Base-by-base conservation (phyloP, 495 filamentous ascomycete species). In the Neurospora terricola region DNA sequence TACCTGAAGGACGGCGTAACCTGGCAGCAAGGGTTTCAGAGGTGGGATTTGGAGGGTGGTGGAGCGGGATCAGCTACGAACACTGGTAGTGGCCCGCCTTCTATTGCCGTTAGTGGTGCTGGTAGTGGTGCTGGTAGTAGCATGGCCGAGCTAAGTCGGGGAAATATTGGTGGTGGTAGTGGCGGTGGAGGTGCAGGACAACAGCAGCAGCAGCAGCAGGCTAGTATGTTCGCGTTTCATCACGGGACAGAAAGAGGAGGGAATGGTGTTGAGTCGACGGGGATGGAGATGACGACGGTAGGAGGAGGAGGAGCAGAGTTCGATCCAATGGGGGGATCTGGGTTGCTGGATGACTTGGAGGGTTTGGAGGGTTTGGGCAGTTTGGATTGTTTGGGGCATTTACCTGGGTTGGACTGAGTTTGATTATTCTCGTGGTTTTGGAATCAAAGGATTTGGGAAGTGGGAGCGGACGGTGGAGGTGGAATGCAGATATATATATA, bases 1-100 rank as follows among this genome's bases (percentile, higher is more conserved):
- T 86, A 84, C 73, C 75, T 86, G 6, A 86, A 84, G 68, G 84
- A 86, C 45, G 81, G 83, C 30, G 84, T 84, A 6, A 83, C 79
- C 59, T 86, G 84, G 84, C 84, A 85, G 40, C 80, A 84, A n/a
- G 77, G 82, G 18, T 86, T 86, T 70, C 79, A 83, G 66, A 74
- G 80, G 4, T 86, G 84, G 84, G 80, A 76, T 6, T 73, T 81
- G 54, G 54, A 66, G 27, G 54, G 54, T 9, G 54, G 54, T 62
- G 54, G 54, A 62, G 54, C 71, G 75, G 74, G 18, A 73, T 70
- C 39, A 59, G 69, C 69, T 21, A 45, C n/a, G 16, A 39, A 6
- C 62, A 72, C 43, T 43, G 18, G 38, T 3, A 69, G 70, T 2
- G 62, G 66, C 21, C 43, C 21, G 10, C 48, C 21, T 14, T 59